Conservation (phyloP, 2,329 filamentous ascomycete genomes). For the Claviceps monticola region DNA sequence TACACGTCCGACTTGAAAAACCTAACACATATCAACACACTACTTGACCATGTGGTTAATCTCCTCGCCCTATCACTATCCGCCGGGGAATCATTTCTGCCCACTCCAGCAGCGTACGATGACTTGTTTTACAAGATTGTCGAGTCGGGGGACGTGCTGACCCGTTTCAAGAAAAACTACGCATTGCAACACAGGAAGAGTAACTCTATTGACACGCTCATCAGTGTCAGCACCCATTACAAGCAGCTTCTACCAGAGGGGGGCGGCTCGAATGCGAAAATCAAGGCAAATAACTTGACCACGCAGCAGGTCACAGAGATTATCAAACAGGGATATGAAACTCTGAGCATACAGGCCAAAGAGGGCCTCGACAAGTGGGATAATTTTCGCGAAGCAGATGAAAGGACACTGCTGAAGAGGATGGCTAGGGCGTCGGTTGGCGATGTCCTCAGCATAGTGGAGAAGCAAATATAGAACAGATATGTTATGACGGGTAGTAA, state of each 20-base stretch:
- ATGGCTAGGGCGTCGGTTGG: constrained; percentile 65
- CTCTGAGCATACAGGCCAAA: constrained; percentile 76
- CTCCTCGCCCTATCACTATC: constrained; percentile 74
- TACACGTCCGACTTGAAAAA: constrained; percentile 67
- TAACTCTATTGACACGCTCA: constrained; percentile 70
- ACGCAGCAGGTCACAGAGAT: constrained; percentile 75
- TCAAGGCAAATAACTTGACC: constrained; percentile 55
- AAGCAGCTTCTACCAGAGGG: constrained; percentile 60
- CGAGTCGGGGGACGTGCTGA: constrained; percentile 71
- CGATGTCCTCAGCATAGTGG: constrained; percentile 40
- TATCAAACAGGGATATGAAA: constrained; percentile 95
- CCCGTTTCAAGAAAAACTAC: constrained; percentile 72
- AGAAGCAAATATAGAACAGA: constrained; percentile 11
- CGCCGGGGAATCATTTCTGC: constrained; percentile 79
- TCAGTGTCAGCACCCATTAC: constrained; percentile 76
- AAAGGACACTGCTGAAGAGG: constrained; percentile 74
- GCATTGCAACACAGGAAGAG: constrained; percentile 40
- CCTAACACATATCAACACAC: constrained; percentile 52
- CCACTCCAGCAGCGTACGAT: constrained; percentile 76
- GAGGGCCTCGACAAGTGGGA: constrained; percentile 81
- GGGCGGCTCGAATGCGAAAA: constrained; percentile 14
- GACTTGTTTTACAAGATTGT: constrained; percentile 98
- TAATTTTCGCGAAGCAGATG: constrained; percentile 73
- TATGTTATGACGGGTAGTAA: neutral
- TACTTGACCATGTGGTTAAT: constrained; percentile 69